Percentiles rank a stretch among this genome's conserved stretches.
These are phyloP conservation scores for Auricularia heimuer DNA, from an alignment of 768 basidiomycete genomes.

Conservation along the genomic window DNA sequence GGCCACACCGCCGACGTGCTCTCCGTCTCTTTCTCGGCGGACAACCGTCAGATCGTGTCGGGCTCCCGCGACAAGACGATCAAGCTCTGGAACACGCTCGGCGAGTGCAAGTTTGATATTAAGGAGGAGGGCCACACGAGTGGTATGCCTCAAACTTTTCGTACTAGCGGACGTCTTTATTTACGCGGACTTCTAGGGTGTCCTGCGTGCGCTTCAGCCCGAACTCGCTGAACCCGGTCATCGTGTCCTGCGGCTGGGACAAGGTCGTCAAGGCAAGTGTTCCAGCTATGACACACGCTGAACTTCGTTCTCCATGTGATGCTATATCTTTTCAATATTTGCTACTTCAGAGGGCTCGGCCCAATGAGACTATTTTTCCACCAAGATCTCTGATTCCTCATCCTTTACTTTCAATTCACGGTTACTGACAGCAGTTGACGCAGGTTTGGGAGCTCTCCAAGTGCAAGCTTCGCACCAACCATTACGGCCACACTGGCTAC, in stretches of 20 bases:
- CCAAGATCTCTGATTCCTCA: slow-evolving; percentile 66
- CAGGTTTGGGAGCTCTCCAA: slow-evolving; percentile 99
- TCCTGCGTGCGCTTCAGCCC: slow-evolving; percentile 99
- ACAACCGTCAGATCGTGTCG: slow-evolving; percentile 99
- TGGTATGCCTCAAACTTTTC: slow-evolving; percentile 41
- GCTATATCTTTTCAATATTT: slow-evolving; percentile 54
- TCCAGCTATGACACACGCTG: background rate
- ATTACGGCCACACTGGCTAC: slow-evolving; percentile 98
- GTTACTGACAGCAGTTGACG: background rate
- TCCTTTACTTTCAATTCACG: slow-evolving; percentile 6
- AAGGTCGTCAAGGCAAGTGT: slow-evolving; percentile 94
- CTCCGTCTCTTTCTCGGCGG: slow-evolving; percentile 98
- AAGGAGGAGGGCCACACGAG: slow-evolving; percentile 98
- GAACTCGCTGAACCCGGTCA: slow-evolving; percentile 93
- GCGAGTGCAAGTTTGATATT: slow-evolving; percentile 99
- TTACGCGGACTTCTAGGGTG: slow-evolving; percentile 47
- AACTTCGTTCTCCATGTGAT: slow-evolving; percentile 21
- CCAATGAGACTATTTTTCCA: slow-evolving; percentile 73
- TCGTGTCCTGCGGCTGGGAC: slow-evolving; percentile 99
- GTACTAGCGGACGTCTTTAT: background rate
- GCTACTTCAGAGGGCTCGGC: slow-evolving; percentile 76
- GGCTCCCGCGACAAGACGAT: slow-evolving; percentile 94
- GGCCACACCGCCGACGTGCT: slow-evolving; percentile 97
- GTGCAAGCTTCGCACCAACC: slow-evolving; percentile 99
- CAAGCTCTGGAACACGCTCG: slow-evolving; percentile 99